Conservation (phyloP, 2,329 filamentous ascomycete genomes). For the Pezicula rhizophila region DNA sequence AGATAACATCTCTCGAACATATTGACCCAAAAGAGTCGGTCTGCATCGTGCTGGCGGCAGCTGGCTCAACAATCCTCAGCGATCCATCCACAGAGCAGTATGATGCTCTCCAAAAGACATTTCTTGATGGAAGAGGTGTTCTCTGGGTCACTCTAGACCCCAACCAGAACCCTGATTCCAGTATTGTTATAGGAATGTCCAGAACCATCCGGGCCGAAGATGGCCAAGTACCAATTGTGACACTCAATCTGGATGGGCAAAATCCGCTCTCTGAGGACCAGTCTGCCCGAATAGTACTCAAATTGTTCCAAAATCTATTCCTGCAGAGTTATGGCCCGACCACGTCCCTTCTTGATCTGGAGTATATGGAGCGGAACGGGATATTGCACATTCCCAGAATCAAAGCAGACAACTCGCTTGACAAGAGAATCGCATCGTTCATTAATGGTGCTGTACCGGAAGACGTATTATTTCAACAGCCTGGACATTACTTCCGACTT, state of each 20-base stretch:
- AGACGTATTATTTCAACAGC: neutral
- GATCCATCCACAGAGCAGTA: neutral
- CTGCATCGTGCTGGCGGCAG: neutral
- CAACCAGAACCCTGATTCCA: no score
- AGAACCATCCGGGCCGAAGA: no score
- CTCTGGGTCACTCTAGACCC: conserved; percentile 11
- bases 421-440: neutral
- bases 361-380: neutral
- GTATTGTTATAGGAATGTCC: no score
- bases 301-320: no score
- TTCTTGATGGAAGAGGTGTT: neutral
- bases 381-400: neutral
- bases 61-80: neutral
- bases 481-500: neutral
- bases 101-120: neutral
- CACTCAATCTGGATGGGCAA: no score
- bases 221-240: no score
- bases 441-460: neutral
- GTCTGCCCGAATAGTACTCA: no score
- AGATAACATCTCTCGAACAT: no score
- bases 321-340: no score
- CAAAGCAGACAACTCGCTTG: neutral
- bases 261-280: no score
- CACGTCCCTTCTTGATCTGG: no score
- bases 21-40: no score